Percentiles rank a stretch among this genome's conserved stretches.
These are phyloP conservation scores for Daldinia vernicosa DNA, from an alignment of 495 filamentous ascomycete genomes.

Conservation along the genomic window DNA sequence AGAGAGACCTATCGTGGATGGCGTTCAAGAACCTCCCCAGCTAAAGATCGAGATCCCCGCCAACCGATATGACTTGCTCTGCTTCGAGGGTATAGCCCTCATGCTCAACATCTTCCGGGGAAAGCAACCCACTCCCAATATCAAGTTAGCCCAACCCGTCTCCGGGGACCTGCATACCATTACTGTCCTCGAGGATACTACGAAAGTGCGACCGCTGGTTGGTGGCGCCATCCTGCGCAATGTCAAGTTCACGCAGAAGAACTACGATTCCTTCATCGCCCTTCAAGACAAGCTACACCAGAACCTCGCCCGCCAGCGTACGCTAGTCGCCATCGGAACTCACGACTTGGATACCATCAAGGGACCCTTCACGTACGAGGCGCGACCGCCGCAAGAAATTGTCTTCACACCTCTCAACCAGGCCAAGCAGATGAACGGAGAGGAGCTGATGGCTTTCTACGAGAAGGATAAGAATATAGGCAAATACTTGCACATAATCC, in stretches of 20 bases:
- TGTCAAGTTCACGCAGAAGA: constrained; percentile 87
- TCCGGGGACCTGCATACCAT: constrained; percentile 80
- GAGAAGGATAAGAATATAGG: constrained; percentile 76
- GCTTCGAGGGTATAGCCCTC: constrained; percentile 95
- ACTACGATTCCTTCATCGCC: constrained; percentile 96
- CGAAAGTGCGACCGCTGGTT: constrained; percentile 82
- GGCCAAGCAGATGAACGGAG: constrained; percentile 82
- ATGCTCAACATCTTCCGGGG: constrained; percentile 95
- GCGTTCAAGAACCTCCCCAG: constrained; percentile 86
- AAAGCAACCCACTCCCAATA: constrained; percentile 77
- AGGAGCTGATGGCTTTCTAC: constrained; percentile 93
- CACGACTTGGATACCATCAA: constrained; percentile 94
- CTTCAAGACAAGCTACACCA: constrained; percentile 98
- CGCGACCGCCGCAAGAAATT: constrained; percentile 89
- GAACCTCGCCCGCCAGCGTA: constrained; percentile 92
- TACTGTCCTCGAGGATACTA: constrained; percentile 80
- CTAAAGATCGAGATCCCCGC: constrained; percentile 99
- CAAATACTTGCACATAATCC: constrained; percentile 86
- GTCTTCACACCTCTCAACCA: constrained; percentile 92
- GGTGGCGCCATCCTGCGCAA: constrained; percentile 87
- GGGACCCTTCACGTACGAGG: constrained; percentile 97
- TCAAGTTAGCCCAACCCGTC: constrained; percentile 72
- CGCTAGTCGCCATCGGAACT: constrained; percentile 94
- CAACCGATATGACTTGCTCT: constrained; percentile 98
- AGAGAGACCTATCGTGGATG: constrained; percentile 75